Evolutionary conservation across 768 basidiomycete genomes (phyloP), one percentile per base, ranked within the genome.

Genomic region (Podaxis sp.): DNA sequence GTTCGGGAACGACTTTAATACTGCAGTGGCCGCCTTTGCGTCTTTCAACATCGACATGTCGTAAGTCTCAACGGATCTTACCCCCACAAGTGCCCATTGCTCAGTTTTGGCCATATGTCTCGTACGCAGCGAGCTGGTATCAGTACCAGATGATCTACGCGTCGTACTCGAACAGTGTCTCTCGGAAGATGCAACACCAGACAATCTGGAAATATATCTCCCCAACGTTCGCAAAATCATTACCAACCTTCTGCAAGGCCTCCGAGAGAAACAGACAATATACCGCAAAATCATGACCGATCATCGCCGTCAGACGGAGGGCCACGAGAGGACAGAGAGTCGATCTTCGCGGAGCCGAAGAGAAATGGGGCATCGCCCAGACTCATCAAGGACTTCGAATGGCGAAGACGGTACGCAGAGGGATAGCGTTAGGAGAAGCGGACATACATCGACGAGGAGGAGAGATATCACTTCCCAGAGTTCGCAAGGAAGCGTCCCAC

Each of bases 1-100:
- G 59, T 81, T 99, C 24, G 97, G 97, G 24, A 98, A 98, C 75
- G 96, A 97, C 72, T 98, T 99, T 80, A 98, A 98, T 71, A 85
- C 86, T 15, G 95, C 95, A 9, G 93, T 96, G 41, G 85, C 89
- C 57, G 94, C 95, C 1, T 99, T 99, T 72, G 83, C 84, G 2
- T 79, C 83, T 12, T 94, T 89, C 66, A 87, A 88, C 64, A 96
- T 99, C 63, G 86, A 91, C 64, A 98, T 98, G 91, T 79, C 82
- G 96, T 98, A 74, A 73, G 93, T 84, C 37, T 47, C 56, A 15
- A 24, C 38, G 55, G 36, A 55, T 24, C 27, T 37, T 11, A 17
- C 15, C 13, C 41, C 15, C 41, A 41, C n/a, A 41, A 33, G 24
- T 50, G 17, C 8, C n/a, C 22, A 9, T 27, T 17, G 15, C n/a